Percentiles rank a stretch among this genome's conserved stretches.
Conservation (phyloP, 1,284 basidiomycete species). For the Porogramme epimiltina region DNA sequence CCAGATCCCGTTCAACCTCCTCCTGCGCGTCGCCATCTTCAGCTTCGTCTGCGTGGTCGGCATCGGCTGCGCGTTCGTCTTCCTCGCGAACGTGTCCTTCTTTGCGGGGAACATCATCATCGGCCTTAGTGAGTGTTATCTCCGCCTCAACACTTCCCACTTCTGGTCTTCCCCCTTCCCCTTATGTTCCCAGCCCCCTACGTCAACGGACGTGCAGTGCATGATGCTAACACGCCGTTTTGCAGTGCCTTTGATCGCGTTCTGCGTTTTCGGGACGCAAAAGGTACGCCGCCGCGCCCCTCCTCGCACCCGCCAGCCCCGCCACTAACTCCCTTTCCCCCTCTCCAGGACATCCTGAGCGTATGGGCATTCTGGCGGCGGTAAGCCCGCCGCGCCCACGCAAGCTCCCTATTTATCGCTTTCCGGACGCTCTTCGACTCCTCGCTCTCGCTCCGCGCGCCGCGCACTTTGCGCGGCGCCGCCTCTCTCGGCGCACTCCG, state of each 20-base stretch:
- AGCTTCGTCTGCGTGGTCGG: constrained; percentile 23
- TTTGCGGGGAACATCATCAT: constrained; percentile 24
- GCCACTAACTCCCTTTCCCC: neutral
- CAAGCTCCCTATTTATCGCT: neutral
- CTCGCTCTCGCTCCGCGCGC: neutral
- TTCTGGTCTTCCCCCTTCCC: neutral
- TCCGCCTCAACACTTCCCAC: neutral
- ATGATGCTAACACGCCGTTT: neutral
- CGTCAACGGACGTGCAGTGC: neutral
- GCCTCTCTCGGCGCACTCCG: too few species aligned
- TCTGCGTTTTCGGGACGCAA: constrained; percentile 24
- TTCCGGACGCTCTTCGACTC: neutral
- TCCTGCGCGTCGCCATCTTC: constrained; percentile 23
- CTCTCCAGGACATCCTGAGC: constrained; percentile 21
- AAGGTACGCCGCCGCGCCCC: constrained; percentile 8
- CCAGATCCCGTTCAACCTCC: constrained; percentile 23
- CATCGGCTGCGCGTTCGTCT: constrained; percentile 23
- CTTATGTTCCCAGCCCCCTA: neutral
- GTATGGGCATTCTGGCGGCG: constrained; percentile 25
- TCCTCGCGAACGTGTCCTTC: constrained; percentile 19
- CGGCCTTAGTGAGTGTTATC: constrained; percentile 13
- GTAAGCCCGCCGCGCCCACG: constrained; percentile 2
- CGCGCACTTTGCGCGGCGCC: neutral
- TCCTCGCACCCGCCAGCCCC: neutral
- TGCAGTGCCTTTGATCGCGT: constrained; percentile 25